Conservation (phyloP, 371 early-diverging fungal species). For the Rhizomucor pusillus region DNA sequence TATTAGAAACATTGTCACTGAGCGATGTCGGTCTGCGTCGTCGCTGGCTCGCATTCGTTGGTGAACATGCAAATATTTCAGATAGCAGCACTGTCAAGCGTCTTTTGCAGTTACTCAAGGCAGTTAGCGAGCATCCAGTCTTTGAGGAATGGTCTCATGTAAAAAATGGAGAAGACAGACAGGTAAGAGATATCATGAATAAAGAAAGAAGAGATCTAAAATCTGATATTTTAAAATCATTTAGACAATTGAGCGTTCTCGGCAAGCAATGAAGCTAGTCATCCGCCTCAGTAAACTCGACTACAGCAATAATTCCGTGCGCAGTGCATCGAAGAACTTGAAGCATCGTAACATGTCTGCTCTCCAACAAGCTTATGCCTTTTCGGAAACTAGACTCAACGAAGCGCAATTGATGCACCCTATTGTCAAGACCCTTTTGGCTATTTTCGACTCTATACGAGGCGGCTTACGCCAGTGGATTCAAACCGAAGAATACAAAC, state of each 20-base stretch:
- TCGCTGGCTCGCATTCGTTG: conserved; percentile 53
- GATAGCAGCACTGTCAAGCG: conserved; percentile 25
- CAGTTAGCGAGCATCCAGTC: conserved; percentile 23
- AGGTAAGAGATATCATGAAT: not conserved
- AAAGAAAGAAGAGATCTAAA: not conserved
- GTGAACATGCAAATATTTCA: conserved; percentile 22
- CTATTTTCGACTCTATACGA: conserved; percentile 36
- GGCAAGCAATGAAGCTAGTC: conserved; percentile 29
- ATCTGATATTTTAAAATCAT: not conserved
- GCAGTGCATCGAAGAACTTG: conserved; percentile 24
- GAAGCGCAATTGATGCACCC: conserved; percentile 53
- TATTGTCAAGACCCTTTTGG: conserved; percentile 41
- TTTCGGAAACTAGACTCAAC: conserved; percentile 38
- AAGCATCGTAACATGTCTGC: conserved; percentile 46
- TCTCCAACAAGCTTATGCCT: conserved; percentile 54
- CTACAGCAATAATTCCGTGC: conserved; percentile 26
- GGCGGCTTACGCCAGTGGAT: conserved; percentile 34
- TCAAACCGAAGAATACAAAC: conserved; percentile 20
- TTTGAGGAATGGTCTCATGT: conserved; percentile 18
- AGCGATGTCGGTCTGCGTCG: conserved; percentile 46
- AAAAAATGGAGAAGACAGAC: not conserved
- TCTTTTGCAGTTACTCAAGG: conserved; percentile 25
- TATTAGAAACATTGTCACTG: conserved; percentile 49
- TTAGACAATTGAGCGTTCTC: not conserved
- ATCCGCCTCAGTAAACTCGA: conserved; percentile 36